These are phyloP conservation scores for Ganoderma meredithae DNA, from an alignment of 1,284 basidiomycete species.

Conservation along the genomic window DNA sequence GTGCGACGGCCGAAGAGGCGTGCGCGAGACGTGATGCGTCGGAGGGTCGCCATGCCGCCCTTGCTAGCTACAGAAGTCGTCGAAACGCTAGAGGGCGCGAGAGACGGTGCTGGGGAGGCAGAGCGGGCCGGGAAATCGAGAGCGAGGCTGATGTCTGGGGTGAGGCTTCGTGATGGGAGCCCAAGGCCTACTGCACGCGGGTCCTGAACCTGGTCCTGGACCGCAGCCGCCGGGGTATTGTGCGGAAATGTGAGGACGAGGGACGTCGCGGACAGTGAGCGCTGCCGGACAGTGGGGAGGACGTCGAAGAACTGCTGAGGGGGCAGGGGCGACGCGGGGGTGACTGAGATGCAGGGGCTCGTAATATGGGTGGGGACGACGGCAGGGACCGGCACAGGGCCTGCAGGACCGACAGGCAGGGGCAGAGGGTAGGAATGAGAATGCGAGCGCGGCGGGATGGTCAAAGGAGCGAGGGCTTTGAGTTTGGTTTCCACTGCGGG, in stretches of 20 bases:
- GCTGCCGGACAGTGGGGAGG: constrained; percentile 2
- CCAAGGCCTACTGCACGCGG: background rate
- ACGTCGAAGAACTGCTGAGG: constrained; percentile 10
- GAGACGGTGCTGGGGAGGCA: constrained; percentile 26
- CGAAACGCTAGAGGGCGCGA: constrained; percentile 24
- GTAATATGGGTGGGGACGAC: constrained; percentile 25
- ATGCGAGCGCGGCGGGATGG: constrained; percentile 24
- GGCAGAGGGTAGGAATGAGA: constrained; percentile 19
- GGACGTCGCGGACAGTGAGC: constrained; percentile 23
- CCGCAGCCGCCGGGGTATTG: background rate
- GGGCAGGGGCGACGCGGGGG: constrained; percentile 25
- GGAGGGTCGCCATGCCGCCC: constrained; percentile 19
- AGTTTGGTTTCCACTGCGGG: constrained; percentile 12
- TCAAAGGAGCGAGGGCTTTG: constrained; percentile 16
- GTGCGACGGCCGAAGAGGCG: constrained; percentile 31
- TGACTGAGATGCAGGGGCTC: constrained; percentile 32
- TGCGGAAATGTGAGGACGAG: constrained; percentile 22
- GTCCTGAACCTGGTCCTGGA: no score
- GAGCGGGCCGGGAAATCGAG: constrained; percentile 14
- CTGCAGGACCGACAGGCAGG: constrained; percentile 3
- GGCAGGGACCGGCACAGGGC: constrained; percentile 10
- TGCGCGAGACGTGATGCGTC: constrained; percentile 28
- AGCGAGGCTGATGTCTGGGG: background rate
- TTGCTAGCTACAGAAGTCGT: constrained; percentile 10
- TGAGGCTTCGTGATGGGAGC: background rate